phyloP scores from a whole-genome alignment of 345 rosid species.

The Boechera divaricarpa region DNA sequence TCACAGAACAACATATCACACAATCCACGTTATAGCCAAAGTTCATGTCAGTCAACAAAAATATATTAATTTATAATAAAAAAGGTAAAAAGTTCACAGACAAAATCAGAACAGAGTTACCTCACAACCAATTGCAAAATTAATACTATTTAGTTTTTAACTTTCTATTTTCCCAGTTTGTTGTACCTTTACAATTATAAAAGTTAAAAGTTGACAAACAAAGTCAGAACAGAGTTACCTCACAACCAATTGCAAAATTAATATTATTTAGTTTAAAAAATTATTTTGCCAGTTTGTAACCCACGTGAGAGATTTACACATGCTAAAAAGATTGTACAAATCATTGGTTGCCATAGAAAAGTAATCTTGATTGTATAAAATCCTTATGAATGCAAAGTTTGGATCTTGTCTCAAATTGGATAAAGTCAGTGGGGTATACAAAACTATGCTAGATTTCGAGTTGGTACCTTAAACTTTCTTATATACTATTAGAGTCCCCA shows the following conservation, averaged over 20 bases:
- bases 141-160: not conserved
- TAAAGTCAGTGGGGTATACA: constrained; percentile 34
- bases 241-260: constrained; percentile 20
- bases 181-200: not conserved
- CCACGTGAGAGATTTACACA: constrained; percentile 41
- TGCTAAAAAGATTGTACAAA: constrained; percentile 26
- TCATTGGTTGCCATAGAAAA: constrained; percentile 45
- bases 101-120: constrained; percentile 41
- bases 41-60: not conserved
- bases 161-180: not conserved
- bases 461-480: not conserved
- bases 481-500: not conserved
- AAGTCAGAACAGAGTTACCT: not conserved
- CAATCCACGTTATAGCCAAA: constrained; percentile 22
- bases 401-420: constrained; percentile 39
- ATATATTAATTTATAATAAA: constrained; percentile 1
- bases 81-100: constrained; percentile 35
- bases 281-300: constrained; percentile 26
- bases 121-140: constrained; percentile 22
- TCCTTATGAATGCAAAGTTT: constrained; percentile 31
- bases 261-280: not conserved
- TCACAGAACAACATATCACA: constrained; percentile 35
- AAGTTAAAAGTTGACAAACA: not conserved
- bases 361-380: constrained; percentile 24
- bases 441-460: constrained; percentile 20